Evolutionary conservation across 257 asterid species (phyloP).

Genomic region (Anisodus tanguticus): DNA sequence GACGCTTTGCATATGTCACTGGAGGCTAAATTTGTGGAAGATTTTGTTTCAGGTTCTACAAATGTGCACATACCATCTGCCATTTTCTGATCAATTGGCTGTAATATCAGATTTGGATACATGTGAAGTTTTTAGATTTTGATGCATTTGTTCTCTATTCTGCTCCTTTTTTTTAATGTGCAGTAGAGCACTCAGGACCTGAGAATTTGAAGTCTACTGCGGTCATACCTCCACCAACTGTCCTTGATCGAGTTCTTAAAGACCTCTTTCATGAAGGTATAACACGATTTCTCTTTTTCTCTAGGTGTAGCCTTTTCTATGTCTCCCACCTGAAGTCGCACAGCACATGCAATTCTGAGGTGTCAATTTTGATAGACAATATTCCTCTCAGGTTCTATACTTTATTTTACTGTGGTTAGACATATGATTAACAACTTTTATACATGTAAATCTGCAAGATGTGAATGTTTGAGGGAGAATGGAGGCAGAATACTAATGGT

Average conservation of each 20-base stretch:
- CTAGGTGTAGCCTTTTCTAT: neutral
- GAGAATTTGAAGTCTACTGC: slow-evolving; percentile 72
- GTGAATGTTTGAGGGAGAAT: neutral
- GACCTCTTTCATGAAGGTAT: slow-evolving; percentile 84
- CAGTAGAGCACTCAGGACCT: slow-evolving; percentile 64
- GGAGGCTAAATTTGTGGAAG: slow-evolving; percentile 79
- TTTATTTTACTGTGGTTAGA: neutral
- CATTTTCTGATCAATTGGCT: neutral
- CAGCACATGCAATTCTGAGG: neutral
- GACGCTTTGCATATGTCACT: slow-evolving; percentile 70
- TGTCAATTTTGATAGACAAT: slow-evolving; percentile 15
- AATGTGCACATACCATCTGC: slow-evolving; percentile 22
- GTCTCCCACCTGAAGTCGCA: slow-evolving; percentile 4
- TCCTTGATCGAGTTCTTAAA: slow-evolving; percentile 92
- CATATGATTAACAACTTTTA: neutral
- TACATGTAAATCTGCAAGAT: slow-evolving; percentile 12
- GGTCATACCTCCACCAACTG: slow-evolving; percentile 88
- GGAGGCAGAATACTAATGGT: neutral
- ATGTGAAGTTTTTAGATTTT: slow-evolving; percentile 2
- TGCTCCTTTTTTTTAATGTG: slow-evolving; percentile 33
- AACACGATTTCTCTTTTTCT: neutral
- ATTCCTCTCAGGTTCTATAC: neutral
- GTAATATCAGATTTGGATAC: slow-evolving; percentile 11
- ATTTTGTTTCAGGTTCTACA: slow-evolving; percentile 78
- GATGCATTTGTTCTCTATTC: neutral